A percentile compares a stretch with the other conserved stretches of the same genome.
Conservation (phyloP, 495 filamentous ascomycete genomes). For the Lophiotrema nucula region DNA sequence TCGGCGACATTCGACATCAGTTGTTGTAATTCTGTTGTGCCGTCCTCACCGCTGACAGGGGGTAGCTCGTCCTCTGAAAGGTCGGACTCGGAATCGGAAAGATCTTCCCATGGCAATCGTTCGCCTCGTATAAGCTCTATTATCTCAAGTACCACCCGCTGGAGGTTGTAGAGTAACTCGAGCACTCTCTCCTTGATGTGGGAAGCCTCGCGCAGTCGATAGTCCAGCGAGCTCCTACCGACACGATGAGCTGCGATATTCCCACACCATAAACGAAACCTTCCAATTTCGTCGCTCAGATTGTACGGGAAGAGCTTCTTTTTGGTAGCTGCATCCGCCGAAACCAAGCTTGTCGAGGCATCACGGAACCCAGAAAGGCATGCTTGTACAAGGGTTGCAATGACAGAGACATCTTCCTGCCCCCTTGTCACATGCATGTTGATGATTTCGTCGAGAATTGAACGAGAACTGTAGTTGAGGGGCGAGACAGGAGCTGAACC, state of each 20-base stretch:
- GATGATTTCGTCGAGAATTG: neutral
- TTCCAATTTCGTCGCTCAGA: slow-evolving; percentile 41
- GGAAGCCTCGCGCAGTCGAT: slow-evolving; percentile 47
- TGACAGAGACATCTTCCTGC: neutral
- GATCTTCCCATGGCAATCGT: slow-evolving; percentile 11
- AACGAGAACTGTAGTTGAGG: no score
- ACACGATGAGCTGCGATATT: slow-evolving; percentile 49
- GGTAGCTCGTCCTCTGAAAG: slow-evolving; percentile 1
- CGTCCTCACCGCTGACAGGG: neutral
- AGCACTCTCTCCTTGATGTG: slow-evolving; percentile 44
- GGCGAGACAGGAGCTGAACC: no score
- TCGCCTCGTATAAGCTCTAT: slow-evolving; percentile 3
- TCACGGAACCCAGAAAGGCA: slow-evolving; percentile 7
- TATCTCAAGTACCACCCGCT: slow-evolving; percentile 1
- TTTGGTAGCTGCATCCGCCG: slow-evolving; percentile 12
- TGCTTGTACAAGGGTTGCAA: slow-evolving; percentile 4
- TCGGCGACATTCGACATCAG: slow-evolving; percentile 11
- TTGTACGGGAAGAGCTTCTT: neutral
- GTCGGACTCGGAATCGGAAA: slow-evolving; percentile 6
- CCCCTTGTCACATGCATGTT: no score
- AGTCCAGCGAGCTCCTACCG: slow-evolving; percentile 47
- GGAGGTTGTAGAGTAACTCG: slow-evolving; percentile 38
- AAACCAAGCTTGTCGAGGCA: neutral
- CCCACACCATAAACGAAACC: slow-evolving; percentile 48
- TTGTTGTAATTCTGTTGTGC: slow-evolving; percentile 10